Conservation (phyloP, 345 rosid species). For the Gossypium ekmanianum region DNA sequence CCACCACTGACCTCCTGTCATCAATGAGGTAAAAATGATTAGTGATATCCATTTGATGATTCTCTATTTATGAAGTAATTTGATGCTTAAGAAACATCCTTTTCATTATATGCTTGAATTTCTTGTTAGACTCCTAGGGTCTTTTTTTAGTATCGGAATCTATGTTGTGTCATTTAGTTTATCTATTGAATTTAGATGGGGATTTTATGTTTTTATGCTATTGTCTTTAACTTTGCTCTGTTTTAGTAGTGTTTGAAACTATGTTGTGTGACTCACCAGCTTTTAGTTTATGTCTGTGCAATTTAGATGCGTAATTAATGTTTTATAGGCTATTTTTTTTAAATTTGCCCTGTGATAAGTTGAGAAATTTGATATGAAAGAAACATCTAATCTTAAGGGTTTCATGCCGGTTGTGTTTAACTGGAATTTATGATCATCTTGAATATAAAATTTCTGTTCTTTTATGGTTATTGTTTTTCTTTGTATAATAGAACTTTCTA, state of each 20-base stretch:
- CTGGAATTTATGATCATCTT: background rate
- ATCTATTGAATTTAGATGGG: background rate
- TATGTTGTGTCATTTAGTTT: background rate
- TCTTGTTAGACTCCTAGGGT: background rate
- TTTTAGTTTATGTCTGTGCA: background rate
- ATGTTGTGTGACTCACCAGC: background rate
- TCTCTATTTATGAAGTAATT: background rate
- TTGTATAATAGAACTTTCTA: too few relatives aligned
- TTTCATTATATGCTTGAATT: background rate
- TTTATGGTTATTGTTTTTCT: too few relatives aligned
- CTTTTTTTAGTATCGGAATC: background rate
- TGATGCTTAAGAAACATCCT: background rate
- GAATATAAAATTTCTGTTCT: background rate
- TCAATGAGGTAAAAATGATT: slow-evolving; percentile 37
- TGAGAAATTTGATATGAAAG: too few relatives aligned
- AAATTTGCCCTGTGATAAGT: background rate
- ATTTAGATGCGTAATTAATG: background rate
- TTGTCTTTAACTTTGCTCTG: background rate
- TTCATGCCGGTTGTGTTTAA: too few relatives aligned
- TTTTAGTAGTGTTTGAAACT: background rate
- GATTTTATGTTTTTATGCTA: background rate
- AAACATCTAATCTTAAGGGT: background rate
- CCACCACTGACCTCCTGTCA: slow-evolving; percentile 14
- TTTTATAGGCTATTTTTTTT: background rate
- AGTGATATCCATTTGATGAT: background rate